Base-by-base conservation (phyloP, 2,329 filamentous ascomycete genomes). In the Aspergillus arachidicola region DNA sequence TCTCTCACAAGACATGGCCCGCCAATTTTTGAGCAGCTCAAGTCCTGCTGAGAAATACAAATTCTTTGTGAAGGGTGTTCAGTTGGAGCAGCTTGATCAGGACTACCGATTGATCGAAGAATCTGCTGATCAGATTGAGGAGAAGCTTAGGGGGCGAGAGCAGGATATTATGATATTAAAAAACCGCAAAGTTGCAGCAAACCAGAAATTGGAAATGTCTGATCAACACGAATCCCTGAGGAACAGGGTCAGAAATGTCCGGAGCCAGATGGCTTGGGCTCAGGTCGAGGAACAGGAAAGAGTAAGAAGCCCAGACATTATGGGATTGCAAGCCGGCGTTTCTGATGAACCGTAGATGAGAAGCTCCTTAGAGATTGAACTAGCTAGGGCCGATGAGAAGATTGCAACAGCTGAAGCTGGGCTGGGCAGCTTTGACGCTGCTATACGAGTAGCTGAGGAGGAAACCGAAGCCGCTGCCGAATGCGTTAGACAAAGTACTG, bases 31-130 rank as follows among this genome's bases (percentile, higher is more conserved):
- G 50, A 96, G 94, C 73, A 87, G 89, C 41, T 94, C 95, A 14
- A 91, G 88, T 2, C 87, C 93, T 0, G 82, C 86, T 4, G 89
- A 94, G 64, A 99, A 99, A 76, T 99, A 98, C 83, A 95, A 92
- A 69, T 97, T 97, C 73, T 99, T 99, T 74, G 86, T 97, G 64
- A 93, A 94, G 71, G 95, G 95, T 30, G 96, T 97, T 0, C 94
- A 98, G 71, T 86, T 99, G 0, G 93, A 98, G 75, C 90, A 94
- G 70, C 84, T 99, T 11, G 93, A 97, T 74, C 89, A 92, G 65
- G 95, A 99, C 73, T 99, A 99, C 77, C 87, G 89, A 63, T 82
- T 97, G 62, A 88, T 97, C 16, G 88, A 91, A 64, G 90, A 96
- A 68, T 90, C 87, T 4, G 83, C 95, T 23, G 91, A 97, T 67